Percentiles rank a stretch among this genome's conserved stretches.
Conservation (phyloP, 306 rosid species). For the Pterocarpus santalinus region DNA sequence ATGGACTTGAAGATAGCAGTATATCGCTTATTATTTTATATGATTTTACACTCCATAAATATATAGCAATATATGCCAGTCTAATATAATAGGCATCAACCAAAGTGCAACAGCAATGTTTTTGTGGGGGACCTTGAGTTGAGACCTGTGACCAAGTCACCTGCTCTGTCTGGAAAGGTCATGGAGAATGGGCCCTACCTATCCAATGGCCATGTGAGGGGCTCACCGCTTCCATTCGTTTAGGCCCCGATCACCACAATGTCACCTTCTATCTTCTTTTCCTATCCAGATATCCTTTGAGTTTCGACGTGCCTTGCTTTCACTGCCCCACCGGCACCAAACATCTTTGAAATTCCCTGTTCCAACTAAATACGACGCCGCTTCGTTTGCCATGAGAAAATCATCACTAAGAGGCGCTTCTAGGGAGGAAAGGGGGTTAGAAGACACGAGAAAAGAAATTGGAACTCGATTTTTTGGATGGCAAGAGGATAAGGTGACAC, state of each 20-base stretch:
- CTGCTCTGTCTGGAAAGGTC: slow-evolving; percentile 29
- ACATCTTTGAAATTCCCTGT: slow-evolving; percentile 45
- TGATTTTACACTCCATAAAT: neutral
- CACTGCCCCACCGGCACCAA: slow-evolving; percentile 40
- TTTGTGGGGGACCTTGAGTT: slow-evolving; percentile 38
- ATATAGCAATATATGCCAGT: neutral
- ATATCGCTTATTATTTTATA: no score
- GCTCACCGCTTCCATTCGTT: neutral
- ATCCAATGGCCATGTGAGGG: slow-evolving; percentile 31
- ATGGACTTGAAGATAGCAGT: no score
- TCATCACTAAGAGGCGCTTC: neutral
- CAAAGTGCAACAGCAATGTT: slow-evolving; percentile 1
- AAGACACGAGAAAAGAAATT: no score
- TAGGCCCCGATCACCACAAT: slow-evolving; percentile 25
- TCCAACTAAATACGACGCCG: slow-evolving; percentile 22
- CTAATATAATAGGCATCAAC: slow-evolving; percentile 26
- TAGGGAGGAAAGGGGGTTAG: no score
- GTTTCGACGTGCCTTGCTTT: slow-evolving; percentile 37
- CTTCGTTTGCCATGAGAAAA: neutral
- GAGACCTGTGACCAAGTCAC: slow-evolving; percentile 41
- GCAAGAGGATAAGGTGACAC: slow-evolving; percentile 41
- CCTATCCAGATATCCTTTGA: slow-evolving; percentile 30
- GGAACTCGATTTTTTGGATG: neutral
- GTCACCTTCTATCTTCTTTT: neutral
- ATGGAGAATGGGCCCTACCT: slow-evolving; percentile 37